Evolutionary conservation across 495 filamentous ascomycete species (phyloP), one percentile per base, ranked within the genome.

Genomic region (Annulohypoxylon bovei): DNA sequence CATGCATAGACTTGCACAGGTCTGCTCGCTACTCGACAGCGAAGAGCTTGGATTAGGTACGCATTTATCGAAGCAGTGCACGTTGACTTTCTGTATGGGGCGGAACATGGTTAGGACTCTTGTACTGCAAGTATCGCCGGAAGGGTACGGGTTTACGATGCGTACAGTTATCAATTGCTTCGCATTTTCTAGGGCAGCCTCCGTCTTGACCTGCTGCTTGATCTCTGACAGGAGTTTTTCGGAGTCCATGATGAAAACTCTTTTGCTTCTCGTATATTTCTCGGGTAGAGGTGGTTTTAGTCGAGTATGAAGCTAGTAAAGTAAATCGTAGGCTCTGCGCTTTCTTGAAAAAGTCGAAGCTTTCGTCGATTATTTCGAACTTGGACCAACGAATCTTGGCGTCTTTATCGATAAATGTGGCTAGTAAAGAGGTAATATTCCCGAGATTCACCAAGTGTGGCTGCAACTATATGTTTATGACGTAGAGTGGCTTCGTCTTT

Each of bases 21-120:
- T 83, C 79, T 85, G 78, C 70, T 90, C 88, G 81, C 94, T 88
- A 73, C 83, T 85, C 35, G 92, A 93, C 50, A 98, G 81, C 40
- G 90, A 91, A 54, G 85, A 80, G 59, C 93, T 91, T 57, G 95
- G 95, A 72, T 93, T 89, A 27, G 94, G 90, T 40, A 99, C 84
- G 82, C 95, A 99, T 77, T 90, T 90, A 35, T 95, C 88, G 88
- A 97, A 98, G 87, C 95, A 99, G 85, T 96, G 90, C 77, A 95
- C 89, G 86, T 98, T 97, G 80, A 98, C 86, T 91, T 93, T 97
- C 95, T 98, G 70, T 35, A 40, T 6, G 0, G 22, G 49, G n/a
- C 23, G 23, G 52, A 39, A 65, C 2, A 20, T 46, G 12, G 53
- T 62, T 59, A 67, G 62, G 28, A 42, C 44, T 25, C n/a, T 50